A percentile compares a stretch with the other conserved stretches of the same genome.
These are phyloP conservation scores for Metschnikowia chrysomelidarum DNA, from an alignment of 805 yeast genomes.

Conservation along the genomic window DNA sequence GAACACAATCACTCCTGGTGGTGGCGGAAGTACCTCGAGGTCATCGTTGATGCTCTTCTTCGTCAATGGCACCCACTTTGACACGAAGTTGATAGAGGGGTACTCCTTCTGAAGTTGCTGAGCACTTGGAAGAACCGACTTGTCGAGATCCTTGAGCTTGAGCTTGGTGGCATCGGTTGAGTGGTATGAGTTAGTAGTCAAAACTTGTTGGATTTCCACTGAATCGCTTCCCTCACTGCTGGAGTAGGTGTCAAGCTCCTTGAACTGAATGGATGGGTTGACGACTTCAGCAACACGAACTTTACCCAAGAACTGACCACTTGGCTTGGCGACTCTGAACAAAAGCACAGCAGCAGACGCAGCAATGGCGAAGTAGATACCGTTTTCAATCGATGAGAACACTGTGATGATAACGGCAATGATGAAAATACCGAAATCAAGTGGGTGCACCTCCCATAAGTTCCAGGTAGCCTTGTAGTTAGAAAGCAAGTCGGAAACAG, in stretches of 20 bases:
- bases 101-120: constrained; percentile 24
- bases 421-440: constrained; percentile 71
- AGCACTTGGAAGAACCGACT: constrained; percentile 20
- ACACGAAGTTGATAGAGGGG: constrained; percentile 45
- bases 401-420: constrained; percentile 73
- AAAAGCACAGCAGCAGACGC: constrained; percentile 76
- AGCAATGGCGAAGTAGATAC: constrained; percentile 86
- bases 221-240: constrained; percentile 25
- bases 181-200: constrained; percentile 30
- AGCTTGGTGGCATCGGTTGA: constrained; percentile 23
- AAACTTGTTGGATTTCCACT: constrained; percentile 44
- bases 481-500: constrained; percentile 82
- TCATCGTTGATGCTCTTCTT: constrained; percentile 52
- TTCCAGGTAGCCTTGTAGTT: constrained; percentile 63
- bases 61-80: constrained; percentile 68
- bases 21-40: constrained; percentile 68
- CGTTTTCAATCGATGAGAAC: constrained; percentile 78
- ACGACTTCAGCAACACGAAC: constrained; percentile 69
- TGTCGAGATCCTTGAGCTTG: constrained; percentile 18
- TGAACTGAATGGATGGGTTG: constrained; percentile 50
- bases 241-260: constrained; percentile 18
- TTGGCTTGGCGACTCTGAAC: constrained; percentile 75
- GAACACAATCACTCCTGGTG: constrained; percentile 87
- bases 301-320: constrained; percentile 79
- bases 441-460: constrained; percentile 70